phyloP scores from a whole-genome alignment of 2,329 filamentous ascomycete genomes.

The Fusarium sp. region DNA sequence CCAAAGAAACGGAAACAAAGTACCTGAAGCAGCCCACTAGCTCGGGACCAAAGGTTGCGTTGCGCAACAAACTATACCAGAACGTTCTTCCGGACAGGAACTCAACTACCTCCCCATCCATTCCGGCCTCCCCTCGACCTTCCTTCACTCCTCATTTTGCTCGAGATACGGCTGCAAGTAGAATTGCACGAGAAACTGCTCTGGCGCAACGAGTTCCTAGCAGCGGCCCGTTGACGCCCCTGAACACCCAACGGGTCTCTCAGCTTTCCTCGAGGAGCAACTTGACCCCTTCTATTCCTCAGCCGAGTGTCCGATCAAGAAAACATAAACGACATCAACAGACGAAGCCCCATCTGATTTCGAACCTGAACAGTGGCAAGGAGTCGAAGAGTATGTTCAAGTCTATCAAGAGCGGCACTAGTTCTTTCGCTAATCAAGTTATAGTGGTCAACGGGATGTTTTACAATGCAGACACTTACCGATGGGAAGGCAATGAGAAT shows the following conservation, averaged over 20 bases:
- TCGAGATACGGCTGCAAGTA: constrained; percentile 75
- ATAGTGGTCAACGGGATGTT: constrained; percentile 93
- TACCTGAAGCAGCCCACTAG: constrained; percentile 85
- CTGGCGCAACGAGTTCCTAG: constrained; percentile 73
- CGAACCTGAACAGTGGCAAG: constrained; percentile 81
- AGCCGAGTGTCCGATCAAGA: constrained; percentile 65
- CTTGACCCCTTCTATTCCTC: constrained; percentile 60
- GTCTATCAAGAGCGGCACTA: constrained; percentile 45
- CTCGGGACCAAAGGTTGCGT: constrained; percentile 75
- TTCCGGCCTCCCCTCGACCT: constrained; percentile 69
- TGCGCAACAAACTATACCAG: constrained; percentile 71
- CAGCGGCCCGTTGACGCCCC: constrained; percentile 66
- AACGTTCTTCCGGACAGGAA: constrained; percentile 69
- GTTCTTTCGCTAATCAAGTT: constrained; percentile 51
- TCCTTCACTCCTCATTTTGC: constrained; percentile 74
- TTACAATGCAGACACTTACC: constrained; percentile 88
- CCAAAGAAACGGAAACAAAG: constrained; percentile 82
- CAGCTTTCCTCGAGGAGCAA: constrained; percentile 67
- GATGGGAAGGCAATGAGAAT: constrained; percentile 98
- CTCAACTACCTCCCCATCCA: constrained; percentile 66
- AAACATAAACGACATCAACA: constrained; percentile 74
- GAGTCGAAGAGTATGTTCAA: constrained; percentile 82
- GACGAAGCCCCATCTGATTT: constrained; percentile 88
- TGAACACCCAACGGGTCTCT: constrained; percentile 69
- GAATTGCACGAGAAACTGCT: constrained; percentile 74